phyloP scores from a whole-genome alignment of 495 filamentous ascomycete species.

The Annulohypoxylon moriforme region DNA sequence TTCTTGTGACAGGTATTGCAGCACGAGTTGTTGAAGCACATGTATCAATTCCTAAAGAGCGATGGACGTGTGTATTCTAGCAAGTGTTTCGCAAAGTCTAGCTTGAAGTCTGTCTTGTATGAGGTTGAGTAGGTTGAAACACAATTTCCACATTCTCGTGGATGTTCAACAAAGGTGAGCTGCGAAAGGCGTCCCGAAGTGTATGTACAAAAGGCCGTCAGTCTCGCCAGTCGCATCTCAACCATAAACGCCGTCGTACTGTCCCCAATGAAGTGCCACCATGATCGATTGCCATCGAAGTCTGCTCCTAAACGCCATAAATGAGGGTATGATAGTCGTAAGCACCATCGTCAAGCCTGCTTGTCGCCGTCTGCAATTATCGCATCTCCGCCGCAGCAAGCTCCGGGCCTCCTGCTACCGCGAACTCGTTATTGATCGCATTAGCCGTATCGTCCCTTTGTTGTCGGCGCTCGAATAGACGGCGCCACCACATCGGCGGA shows the following conservation, averaged over 20 bases:
- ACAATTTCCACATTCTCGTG: background rate
- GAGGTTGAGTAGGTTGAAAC: background rate
- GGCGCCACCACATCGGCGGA: conserved; percentile 90
- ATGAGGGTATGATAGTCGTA: conserved; percentile 41
- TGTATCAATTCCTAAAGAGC: background rate
- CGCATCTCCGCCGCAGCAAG: conserved; percentile 51
- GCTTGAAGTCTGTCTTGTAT: background rate
- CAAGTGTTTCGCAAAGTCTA: conserved; percentile 1
- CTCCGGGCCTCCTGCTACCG: conserved; percentile 59
- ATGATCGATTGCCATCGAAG: conserved; percentile 26
- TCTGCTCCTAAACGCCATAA: conserved; percentile 41
- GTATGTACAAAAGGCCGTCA: conserved; percentile 32
- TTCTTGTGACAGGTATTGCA: background rate
- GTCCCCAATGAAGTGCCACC: conserved; percentile 19
- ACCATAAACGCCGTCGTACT: conserved; percentile 37
- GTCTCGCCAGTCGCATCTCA: conserved; percentile 14
- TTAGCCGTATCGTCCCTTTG: conserved; percentile 58
- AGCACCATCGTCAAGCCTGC: conserved; percentile 1
- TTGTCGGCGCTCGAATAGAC: conserved; percentile 75
- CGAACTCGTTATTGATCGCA: conserved; percentile 64
- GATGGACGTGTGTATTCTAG: conserved; percentile 8
- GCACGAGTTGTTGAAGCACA: background rate
- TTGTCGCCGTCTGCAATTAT: background rate
- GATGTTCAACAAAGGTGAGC: background rate
- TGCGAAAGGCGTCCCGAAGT: background rate